Evolutionary conservation across 129 eudicot species (phyloP).

Genomic region (Rutidosis leptorrhynchoides): DNA sequence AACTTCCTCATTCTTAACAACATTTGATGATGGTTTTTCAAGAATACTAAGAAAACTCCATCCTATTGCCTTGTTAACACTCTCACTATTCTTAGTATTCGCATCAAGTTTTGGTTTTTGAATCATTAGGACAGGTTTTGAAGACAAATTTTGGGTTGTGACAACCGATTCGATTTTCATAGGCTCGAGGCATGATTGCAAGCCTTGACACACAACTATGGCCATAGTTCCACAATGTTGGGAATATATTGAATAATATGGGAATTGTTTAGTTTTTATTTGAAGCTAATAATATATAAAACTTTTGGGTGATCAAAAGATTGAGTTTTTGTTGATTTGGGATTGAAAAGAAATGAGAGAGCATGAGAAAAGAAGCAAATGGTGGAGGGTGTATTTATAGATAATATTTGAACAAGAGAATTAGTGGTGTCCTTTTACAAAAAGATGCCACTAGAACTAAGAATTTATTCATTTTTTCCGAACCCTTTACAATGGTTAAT

Average conservation of each 20-base stretch:
- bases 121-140: slow-evolving; percentile 27
- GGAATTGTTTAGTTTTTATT: not conserved
- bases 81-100: slow-evolving; percentile 15
- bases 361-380: slow-evolving; percentile 42
- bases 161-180: slow-evolving; percentile 34
- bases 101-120: slow-evolving; percentile 24
- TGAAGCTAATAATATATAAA: not conserved
- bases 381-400: slow-evolving; percentile 54
- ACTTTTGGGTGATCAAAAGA: slow-evolving; percentile 17
- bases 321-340: slow-evolving; percentile 14
- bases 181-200: slow-evolving; percentile 60
- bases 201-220: slow-evolving; percentile 46
- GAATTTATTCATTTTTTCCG: slow-evolving; percentile 20
- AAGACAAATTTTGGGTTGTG: slow-evolving; percentile 30
- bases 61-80: slow-evolving; percentile 33
- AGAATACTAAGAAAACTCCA: slow-evolving; percentile 49
- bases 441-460: slow-evolving; percentile 44
- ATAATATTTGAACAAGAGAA: slow-evolving; percentile 18
- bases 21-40: slow-evolving; percentile 25
- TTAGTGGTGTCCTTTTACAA: slow-evolving; percentile 22
- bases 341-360: slow-evolving; percentile 27
- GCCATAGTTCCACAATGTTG: slow-evolving; percentile 40
- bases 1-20: slow-evolving; percentile 30
- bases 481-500: not conserved
- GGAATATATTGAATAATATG: slow-evolving; percentile 29